These are phyloP conservation scores for Trichoderma oligosporum DNA, from an alignment of 2,329 filamentous ascomycete species.

Conservation along the genomic window DNA sequence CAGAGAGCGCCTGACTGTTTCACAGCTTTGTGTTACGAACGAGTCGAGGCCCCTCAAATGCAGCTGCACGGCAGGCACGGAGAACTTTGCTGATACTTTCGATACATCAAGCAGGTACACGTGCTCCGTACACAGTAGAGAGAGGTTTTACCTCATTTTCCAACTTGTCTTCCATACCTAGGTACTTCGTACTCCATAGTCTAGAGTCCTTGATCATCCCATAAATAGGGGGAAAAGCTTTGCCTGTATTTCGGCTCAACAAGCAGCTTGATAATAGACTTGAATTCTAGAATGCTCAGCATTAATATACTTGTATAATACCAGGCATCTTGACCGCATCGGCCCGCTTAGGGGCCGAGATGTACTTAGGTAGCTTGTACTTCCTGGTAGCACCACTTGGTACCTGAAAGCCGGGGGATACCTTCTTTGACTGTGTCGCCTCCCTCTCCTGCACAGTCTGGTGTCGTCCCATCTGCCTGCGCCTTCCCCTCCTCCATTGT, in stretches of 20 bases:
- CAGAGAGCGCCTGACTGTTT: not conserved
- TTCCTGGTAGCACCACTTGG: not conserved
- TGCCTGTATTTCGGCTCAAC: not conserved
- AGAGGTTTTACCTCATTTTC: too few species aligned
- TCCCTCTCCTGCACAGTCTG: not conserved
- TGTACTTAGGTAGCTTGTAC: conserved; percentile 8
- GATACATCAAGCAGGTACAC: too few species aligned
- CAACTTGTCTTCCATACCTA: not conserved
- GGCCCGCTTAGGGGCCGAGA: conserved; percentile 12
- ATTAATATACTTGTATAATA: not conserved
- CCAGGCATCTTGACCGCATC: conserved; percentile 17
- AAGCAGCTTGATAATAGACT: not conserved
- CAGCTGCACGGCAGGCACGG: not conserved
- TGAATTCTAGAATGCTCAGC: conserved; percentile 13
- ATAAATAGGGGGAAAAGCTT: conserved; percentile 10
- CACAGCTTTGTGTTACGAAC: not conserved
- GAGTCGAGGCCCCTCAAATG: too few species aligned
- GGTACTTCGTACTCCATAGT: not conserved
- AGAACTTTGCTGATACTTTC: not conserved
- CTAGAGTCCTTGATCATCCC: not conserved
- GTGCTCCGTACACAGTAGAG: too few species aligned
- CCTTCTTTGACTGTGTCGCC: not conserved
- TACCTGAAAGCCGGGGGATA: conserved; percentile 17
- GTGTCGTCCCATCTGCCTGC: not conserved
- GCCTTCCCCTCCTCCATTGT: conserved; percentile 16